These are phyloP conservation scores for Gentiana macrophylla DNA, from an alignment of 257 asterid genomes.

Conservation along the genomic window DNA sequence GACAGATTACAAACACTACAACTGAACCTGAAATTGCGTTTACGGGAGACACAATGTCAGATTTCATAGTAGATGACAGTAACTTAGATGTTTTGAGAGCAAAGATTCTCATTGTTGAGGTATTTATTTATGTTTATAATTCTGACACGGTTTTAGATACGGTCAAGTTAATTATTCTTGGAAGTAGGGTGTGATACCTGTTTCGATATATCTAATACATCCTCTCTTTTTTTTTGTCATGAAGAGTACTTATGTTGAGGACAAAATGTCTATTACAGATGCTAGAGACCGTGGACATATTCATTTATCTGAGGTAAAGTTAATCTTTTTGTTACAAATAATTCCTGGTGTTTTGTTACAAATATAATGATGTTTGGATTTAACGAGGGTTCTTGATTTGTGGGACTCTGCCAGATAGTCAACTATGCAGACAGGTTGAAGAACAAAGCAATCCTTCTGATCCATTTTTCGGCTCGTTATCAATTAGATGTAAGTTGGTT, in stretches of 20 bases:
- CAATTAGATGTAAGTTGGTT: conserved; percentile 58
- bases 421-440: conserved; percentile 52
- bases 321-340: conserved; percentile 1
- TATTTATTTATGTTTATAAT: conserved; percentile 5
- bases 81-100: conserved; percentile 70
- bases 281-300: conserved; percentile 92
- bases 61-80: conserved; percentile 63
- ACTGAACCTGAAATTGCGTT: conserved; percentile 87
- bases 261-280: conserved; percentile 38
- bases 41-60: conserved; percentile 92
- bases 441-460: conserved; percentile 88
- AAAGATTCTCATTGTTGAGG: conserved; percentile 90
- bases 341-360: too few species aligned
- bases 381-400: conserved; percentile 1
- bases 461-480: conserved; percentile 96
- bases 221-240: background rate
- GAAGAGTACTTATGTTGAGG: conserved; percentile 84
- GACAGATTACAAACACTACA: conserved; percentile 63
- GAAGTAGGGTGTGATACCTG: too few species aligned
- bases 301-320: conserved; percentile 77
- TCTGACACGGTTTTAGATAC: too few species aligned
- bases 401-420: conserved; percentile 37
- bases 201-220: too few species aligned
- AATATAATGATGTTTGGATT: too few species aligned
- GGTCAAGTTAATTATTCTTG: too few species aligned